Base-by-base conservation (phyloP, 768 basidiomycete species). In the Mycena crocata region DNA sequence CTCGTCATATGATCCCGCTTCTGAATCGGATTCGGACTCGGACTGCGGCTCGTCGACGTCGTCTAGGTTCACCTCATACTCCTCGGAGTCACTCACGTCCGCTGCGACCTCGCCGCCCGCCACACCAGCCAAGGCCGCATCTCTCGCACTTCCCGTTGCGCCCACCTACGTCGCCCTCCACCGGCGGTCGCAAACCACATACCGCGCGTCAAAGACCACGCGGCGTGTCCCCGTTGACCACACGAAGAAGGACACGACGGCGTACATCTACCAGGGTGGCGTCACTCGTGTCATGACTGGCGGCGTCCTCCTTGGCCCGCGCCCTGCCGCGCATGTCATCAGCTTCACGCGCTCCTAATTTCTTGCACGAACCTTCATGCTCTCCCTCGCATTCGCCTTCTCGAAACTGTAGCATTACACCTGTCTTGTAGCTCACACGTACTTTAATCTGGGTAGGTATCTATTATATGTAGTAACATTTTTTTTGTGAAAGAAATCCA, bases 211-310 rank as follows among this genome's bases (percentile, higher is more conserved):
- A 15, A 39, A 32, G 15, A 26, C 50, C 23, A 28, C 24, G 10
- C 42, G 28, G 24, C 49, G 21, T 24, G 32, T 50, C 15, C 55
- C 39, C 15, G 24, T 57, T 23, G 51, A 62, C 46, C 31, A 31
- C 32, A 28, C 59, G 3, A 57, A 58, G 45, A 52, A 59, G 49
- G 52, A 50, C 37, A 15, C 42, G 9, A 67, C 62, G 13, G 35
- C 49, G 15, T 72, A 67, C 55, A 35, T 72, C 31, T 72, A 72
- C 57, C n/a, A n/a, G n/a, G n/a, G n/a, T n/a, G n/a, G n/a, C n/a
- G n/a, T n/a, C n/a, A n/a, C n/a, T n/a, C n/a, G n/a, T n/a, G n/a
- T n/a, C n/a, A n/a, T n/a, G n/a, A n/a, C n/a, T n/a, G n/a, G n/a
- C n/a, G n/a, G n/a, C n/a, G n/a, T n/a, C n/a, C n/a, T n/a, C n/a